Base-by-base conservation (phyloP, 371 early-diverging fungal species). In the Mortierella sp. region DNA sequence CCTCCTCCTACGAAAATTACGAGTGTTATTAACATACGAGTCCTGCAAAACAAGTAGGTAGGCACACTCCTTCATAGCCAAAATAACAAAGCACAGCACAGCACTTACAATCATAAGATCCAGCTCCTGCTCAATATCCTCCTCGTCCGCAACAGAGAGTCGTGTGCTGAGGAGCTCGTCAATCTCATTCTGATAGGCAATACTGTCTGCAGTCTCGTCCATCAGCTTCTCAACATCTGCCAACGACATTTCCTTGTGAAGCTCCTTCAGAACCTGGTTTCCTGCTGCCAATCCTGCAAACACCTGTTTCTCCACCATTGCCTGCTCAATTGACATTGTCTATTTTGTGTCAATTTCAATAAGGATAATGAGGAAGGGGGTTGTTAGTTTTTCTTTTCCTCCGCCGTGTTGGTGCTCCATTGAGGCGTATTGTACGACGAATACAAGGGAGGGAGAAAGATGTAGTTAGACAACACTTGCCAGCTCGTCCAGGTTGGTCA, bases 121-220 rank as follows among this genome's bases (percentile, higher is more conserved):
- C 46, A 98, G 90, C 88, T 98, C 97, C 21, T 86, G 88, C 82
- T 93, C 88, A 53, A 96, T 95, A 8, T 95, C 96, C 76, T 97
- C 97, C 76, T 97, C 96, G 80, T 97, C 98, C 26, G 96, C 96
- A 5, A 89, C 90, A 24, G 95, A 92, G 34, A 98, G 90, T 46
- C 91, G 88, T 13, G 93, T 91, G 59, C 91, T 90, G 50, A 98
- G 82, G 37, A 96, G 71, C 64, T 96, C 95, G 46, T 95, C 95
- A 59, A 98, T 93, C 90, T 98, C 97, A 77, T 96, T 95, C 84
- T 99, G 99, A 83, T 98, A 98, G 0, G 95, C 97, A 83, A 98
- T 96, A 5, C 96, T 98, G 55, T 98, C 99, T 0, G 95, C 96
- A 0, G 98, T 98, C 75, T 99, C 98, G 70, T 97, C 97, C 95